Conservation (phyloP, 257 asterid genomes). For the Orobanche coerulescens region DNA sequence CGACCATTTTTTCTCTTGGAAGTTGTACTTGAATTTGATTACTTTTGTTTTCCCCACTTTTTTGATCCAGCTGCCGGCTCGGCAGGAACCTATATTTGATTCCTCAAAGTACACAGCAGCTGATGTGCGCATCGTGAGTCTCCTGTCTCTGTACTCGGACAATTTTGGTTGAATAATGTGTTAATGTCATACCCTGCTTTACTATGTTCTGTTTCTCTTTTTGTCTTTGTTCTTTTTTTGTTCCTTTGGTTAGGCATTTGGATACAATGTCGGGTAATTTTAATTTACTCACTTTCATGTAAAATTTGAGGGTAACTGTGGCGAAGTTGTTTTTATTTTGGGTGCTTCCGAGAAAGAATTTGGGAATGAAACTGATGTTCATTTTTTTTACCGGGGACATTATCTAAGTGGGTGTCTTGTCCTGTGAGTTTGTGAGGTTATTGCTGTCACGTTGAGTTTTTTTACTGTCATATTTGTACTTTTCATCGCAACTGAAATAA, state of each 20-base stretch:
- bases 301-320: not conserved
- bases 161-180: not conserved
- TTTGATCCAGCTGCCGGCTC: constrained; percentile 54
- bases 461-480: not conserved
- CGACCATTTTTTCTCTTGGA: not conserved
- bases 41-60: not conserved
- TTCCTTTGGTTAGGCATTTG: not conserved
- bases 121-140: constrained; percentile 87
- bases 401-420: not conserved
- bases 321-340: too few relatives aligned
- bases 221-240: too few relatives aligned
- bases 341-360: not conserved
- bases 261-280: not conserved
- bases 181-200: not conserved
- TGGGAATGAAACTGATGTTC: not conserved
- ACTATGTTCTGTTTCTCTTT: too few relatives aligned
- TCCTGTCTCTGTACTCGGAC: not conserved
- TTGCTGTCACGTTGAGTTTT: too few relatives aligned
- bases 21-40: not conserved
- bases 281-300: not conserved
- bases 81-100: constrained; percentile 58
- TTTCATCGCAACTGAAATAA: not conserved
- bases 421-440: not conserved
- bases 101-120: constrained; percentile 83
- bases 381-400: not conserved